Percentiles rank a stretch among this genome's conserved stretches.
Conservation (phyloP, 2,329 filamentous ascomycete genomes). For the Aspergillus udagawae region DNA sequence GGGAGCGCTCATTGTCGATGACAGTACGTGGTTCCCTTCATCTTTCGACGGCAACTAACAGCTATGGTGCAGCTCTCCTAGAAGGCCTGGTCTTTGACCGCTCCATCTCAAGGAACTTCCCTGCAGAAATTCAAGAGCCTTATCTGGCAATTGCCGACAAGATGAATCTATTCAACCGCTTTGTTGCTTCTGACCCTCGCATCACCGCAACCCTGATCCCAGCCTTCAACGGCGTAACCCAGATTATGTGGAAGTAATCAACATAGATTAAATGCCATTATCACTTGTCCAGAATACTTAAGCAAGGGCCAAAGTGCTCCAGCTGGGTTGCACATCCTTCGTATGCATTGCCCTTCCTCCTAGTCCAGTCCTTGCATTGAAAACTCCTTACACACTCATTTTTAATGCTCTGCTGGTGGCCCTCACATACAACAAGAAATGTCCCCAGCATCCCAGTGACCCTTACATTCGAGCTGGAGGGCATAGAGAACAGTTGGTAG, state of each 20-base stretch:
- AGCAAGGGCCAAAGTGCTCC: no score
- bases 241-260: neutral
- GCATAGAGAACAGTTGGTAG: no score
- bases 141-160: conserved; percentile 1
- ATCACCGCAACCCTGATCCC: conserved; percentile 1
- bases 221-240: conserved; percentile 1
- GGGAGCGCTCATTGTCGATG: conserved; percentile 1
- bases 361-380: no score
- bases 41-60: neutral
- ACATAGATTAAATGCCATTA: no score
- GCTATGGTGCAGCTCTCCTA: neutral
- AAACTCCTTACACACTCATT: no score
- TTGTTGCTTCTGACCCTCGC: neutral
- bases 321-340: no score
- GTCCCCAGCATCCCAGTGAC: no score
- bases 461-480: no score
- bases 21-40: neutral
- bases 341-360: no score
- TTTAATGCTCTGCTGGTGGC: no score
- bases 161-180: conserved; percentile 3
- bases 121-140: neutral
- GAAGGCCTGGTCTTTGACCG: neutral
- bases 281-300: no score
- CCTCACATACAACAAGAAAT: no score
- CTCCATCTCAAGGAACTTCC: neutral